Base-by-base conservation (phyloP, 2,329 filamentous ascomycete species). In the Alternaria triticimaculans region DNA sequence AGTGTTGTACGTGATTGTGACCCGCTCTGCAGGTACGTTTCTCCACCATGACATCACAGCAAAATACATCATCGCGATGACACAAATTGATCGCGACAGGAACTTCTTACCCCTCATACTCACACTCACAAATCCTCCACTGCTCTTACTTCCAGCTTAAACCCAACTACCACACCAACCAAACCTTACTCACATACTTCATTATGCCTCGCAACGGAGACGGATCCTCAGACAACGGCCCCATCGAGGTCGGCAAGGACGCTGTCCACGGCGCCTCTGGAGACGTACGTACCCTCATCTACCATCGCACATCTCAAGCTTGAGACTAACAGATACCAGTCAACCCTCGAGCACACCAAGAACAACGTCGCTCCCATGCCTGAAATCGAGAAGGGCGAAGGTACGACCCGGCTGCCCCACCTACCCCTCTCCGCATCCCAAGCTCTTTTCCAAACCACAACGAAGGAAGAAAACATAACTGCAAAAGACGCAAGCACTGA, bases 201-300 rank as follows among this genome's bases (percentile, higher is more conserved):
- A 74, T 65, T 59, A 82, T 82, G 80, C 80, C 80, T 70, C 80
- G 79, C 67, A 72, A 81, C 70, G 80, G 79, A 71, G 78, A 79
- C 71, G 79, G 80, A 67, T 77, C 75, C 65, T 72, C 75, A 21
- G 76, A 82, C 76, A 81, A 81, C 72, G 79, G 74, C 50, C 72
- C 78, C 66, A 76, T 78, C 33, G 79, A 81, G 69, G 78, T 43
- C 20, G 58, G 75, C 63, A 60, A 78, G 46, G 74, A 75, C 60
- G 63, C 78, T 44, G 65, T 78, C 51, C 80, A 81, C 69, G 80
- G 80, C 56, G 72, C 69, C 26, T 71, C 72, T 51, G 76, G 73
- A 61, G 75, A 80, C 62, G 78, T 80, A 71, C 43, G 73, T 64
- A 37, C 30, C 28, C 30, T 50, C 7, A 15, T 18, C 33, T 23